Conservation (phyloP, 768 basidiomycete genomes). For the Tubosaeta brunneosetosa region DNA sequence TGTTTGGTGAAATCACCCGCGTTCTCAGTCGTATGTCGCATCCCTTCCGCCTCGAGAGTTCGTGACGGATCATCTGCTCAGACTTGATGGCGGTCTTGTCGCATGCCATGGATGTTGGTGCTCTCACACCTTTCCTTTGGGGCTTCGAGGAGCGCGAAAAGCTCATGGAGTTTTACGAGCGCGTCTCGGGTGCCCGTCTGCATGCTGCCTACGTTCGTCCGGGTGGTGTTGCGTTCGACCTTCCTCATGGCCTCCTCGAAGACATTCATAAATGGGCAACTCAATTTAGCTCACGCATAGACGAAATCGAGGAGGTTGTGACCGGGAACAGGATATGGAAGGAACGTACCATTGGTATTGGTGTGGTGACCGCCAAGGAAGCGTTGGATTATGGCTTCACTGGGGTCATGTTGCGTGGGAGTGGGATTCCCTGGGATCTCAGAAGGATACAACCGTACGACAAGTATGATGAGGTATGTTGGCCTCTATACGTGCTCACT, state of each 20-base stretch:
- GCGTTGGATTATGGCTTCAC: slow-evolving; percentile 91
- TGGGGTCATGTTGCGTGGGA: slow-evolving; percentile 95
- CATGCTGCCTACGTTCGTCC: slow-evolving; percentile 98
- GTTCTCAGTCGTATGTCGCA: slow-evolving; percentile 77
- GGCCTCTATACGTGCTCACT: neutral
- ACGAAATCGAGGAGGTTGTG: slow-evolving; percentile 98
- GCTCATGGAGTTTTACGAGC: slow-evolving; percentile 99
- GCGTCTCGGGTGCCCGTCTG: slow-evolving; percentile 94
- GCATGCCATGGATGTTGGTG: slow-evolving; percentile 96
- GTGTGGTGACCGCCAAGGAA: slow-evolving; percentile 86
- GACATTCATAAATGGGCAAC: slow-evolving; percentile 99
- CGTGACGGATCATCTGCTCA: slow-evolving; percentile 23
- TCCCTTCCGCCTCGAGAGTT: slow-evolving; percentile 1
- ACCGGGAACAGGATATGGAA: slow-evolving; percentile 99
- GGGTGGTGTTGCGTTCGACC: slow-evolving; percentile 95
- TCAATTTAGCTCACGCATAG: slow-evolving; percentile 84
- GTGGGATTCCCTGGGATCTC: slow-evolving; percentile 93
- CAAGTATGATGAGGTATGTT: slow-evolving; percentile 82
- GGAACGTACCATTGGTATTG: slow-evolving; percentile 85
- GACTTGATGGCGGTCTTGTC: slow-evolving; percentile 97
- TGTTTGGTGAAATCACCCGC: slow-evolving; percentile 97
- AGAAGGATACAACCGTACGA: slow-evolving; percentile 91
- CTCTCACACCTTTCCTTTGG: slow-evolving; percentile 98
- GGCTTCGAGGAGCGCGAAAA: slow-evolving; percentile 99
- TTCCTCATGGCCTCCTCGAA: slow-evolving; percentile 96